Conservation (phyloP, 2,329 filamentous ascomycete species). For the Xylariaceae sp. region DNA sequence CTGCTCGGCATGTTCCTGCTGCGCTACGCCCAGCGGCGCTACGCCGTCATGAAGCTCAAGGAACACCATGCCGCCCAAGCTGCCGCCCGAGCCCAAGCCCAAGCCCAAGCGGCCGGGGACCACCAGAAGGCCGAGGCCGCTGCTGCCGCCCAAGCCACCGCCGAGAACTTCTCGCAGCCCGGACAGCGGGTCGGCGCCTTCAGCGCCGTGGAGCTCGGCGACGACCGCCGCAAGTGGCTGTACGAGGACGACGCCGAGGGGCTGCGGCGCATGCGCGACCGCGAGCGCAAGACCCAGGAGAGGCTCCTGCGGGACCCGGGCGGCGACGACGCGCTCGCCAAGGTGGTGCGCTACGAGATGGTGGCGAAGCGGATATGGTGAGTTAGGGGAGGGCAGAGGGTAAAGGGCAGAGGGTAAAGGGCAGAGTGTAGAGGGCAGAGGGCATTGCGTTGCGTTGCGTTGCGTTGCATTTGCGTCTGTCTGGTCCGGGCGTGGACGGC, state of each 20-base stretch:
- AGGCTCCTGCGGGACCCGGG: conserved; percentile 45
- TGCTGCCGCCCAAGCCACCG: conserved; percentile 37
- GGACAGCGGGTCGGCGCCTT: conserved; percentile 74
- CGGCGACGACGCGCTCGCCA: conserved; percentile 44
- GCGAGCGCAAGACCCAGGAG: conserved; percentile 55
- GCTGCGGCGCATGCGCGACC: conserved; percentile 51
- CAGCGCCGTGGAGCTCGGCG: conserved; percentile 79
- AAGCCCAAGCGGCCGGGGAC: too few species aligned
- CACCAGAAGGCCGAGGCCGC: too few species aligned
- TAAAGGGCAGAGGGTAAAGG: too few species aligned
- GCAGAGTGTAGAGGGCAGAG: too few species aligned
- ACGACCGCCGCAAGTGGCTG: conserved; percentile 79
- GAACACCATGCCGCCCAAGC: too few species aligned
- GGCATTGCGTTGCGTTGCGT: too few species aligned
- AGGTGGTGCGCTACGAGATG: conserved; percentile 81
- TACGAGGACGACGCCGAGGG: conserved; percentile 78
- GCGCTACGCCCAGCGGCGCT: conserved; percentile 69
- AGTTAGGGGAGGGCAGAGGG: too few species aligned
- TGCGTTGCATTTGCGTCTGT: too few species aligned
- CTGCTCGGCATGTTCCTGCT: conserved; percentile 83
- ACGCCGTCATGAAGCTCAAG: conserved; percentile 68
- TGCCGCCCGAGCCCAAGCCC: too few species aligned
- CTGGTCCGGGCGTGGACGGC: too few species aligned
- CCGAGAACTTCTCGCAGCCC: conserved; percentile 55
- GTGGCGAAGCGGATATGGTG: conserved; percentile 95